A percentile compares a stretch with the other conserved stretches of the same genome.
Evolutionary conservation across 2,329 filamentous ascomycete genomes (phyloP).

Genomic region (Colletotrichum lini): DNA sequence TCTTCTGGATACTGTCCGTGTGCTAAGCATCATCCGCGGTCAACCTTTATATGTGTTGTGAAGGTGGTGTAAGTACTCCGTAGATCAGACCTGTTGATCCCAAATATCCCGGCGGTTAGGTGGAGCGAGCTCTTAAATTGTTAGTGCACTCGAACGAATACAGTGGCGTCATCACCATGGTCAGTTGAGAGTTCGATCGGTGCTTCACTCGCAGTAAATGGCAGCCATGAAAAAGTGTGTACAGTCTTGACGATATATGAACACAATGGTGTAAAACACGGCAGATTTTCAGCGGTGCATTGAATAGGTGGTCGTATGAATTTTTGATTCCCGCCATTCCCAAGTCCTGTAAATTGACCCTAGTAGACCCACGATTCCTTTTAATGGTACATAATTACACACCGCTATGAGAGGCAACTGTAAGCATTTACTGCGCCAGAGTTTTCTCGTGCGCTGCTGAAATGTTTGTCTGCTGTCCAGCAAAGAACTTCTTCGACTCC

Average conservation of each 20-base stretch:
- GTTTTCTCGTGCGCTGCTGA: conserved; percentile 20
- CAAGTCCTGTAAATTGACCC: conserved; percentile 14
- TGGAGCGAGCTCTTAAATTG: conserved; percentile 37
- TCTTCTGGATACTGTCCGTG: neutral
- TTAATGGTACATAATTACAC: conserved; percentile 35
- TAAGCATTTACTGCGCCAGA: conserved; percentile 15
- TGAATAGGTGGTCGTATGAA: neutral
- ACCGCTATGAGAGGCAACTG: neutral
- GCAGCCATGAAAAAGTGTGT: no score
- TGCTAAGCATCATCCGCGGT: conserved; percentile 18
- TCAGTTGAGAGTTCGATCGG: neutral
- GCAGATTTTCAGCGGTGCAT: neutral
- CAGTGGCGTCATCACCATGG: conserved; percentile 40
- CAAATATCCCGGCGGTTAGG: neutral
- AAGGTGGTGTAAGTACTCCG: neutral
- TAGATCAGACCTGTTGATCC: neutral
- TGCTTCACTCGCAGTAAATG: neutral
- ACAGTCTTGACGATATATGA: neutral
- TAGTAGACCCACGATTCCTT: conserved; percentile 25
- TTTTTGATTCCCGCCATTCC: conserved; percentile 14
- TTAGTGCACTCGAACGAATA: conserved; percentile 20
- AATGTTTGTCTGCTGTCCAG: conserved; percentile 50
- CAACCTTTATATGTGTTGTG: neutral
- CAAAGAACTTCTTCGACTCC: conserved; percentile 81
- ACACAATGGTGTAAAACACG: no score